phyloP scores from a whole-genome alignment of 2,329 filamentous ascomycete species.

The Laburnicola sp. region DNA sequence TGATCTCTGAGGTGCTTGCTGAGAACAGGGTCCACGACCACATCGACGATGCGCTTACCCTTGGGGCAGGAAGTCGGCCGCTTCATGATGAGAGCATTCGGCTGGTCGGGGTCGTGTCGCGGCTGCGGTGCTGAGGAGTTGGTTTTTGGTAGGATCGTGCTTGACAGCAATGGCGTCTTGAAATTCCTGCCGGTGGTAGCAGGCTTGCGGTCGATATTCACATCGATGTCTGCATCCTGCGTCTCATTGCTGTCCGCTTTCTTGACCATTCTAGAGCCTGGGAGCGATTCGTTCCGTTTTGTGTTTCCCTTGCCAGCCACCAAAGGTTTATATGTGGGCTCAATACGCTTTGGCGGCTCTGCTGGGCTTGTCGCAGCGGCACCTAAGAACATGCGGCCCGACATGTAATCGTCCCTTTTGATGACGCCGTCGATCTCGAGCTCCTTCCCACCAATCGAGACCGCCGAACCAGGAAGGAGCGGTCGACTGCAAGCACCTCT shows the following conservation, averaged over 20 bases:
- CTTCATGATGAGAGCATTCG: slow-evolving; percentile 69
- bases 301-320: background rate
- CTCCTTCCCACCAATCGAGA: slow-evolving; percentile 69
- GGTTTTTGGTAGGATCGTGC: slow-evolving; percentile 54
- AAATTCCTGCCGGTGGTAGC: slow-evolving; percentile 55
- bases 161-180: slow-evolving; percentile 64
- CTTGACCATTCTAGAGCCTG: slow-evolving; percentile 14
- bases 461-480: slow-evolving; percentile 61
- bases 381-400: slow-evolving; percentile 52
- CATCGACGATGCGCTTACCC: slow-evolving; percentile 70
- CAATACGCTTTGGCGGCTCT: slow-evolving; percentile 19
- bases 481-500: slow-evolving; percentile 58
- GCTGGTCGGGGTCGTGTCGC: slow-evolving; percentile 65
- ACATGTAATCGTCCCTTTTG: slow-evolving; percentile 61
- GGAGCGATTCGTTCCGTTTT: slow-evolving; percentile 18
- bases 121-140: slow-evolving; percentile 57
- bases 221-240: slow-evolving; percentile 38
- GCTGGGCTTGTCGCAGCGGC: slow-evolving; percentile 23
- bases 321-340: slow-evolving; percentile 22
- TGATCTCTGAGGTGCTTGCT: slow-evolving; percentile 66
- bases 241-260: slow-evolving; percentile 21
- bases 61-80: slow-evolving; percentile 58
- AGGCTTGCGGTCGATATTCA: slow-evolving; percentile 43
- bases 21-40: slow-evolving; percentile 70
- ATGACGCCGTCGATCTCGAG: slow-evolving; percentile 68